Evolutionary conservation across 306 rosid genomes (phyloP).

Genomic region (Fagus crenata): DNA sequence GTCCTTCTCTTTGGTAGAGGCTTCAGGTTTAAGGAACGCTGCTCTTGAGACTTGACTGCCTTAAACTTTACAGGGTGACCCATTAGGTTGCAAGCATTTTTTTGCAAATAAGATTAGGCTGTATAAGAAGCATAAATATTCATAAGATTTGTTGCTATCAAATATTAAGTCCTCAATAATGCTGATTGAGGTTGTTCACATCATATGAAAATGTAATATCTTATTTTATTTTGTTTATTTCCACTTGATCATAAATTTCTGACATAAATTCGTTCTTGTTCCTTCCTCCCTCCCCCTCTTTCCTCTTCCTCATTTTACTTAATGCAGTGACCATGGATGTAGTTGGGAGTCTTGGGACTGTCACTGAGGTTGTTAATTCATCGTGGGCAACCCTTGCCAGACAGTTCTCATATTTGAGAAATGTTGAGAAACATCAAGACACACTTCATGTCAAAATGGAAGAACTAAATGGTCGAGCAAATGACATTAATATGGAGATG

Average conservation of each 20-base stretch:
- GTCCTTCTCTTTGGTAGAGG: not conserved
- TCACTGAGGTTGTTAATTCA: not conserved
- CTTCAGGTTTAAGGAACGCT: not conserved
- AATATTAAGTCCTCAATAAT: no score
- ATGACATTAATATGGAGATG: constrained; percentile 15
- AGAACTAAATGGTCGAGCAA: constrained; percentile 10
- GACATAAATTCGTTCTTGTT: not conserved
- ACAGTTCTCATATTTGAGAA: not conserved
- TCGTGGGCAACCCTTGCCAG: not conserved
- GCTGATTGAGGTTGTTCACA: no score
- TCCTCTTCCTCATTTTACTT: not conserved
- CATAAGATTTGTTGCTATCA: no score
- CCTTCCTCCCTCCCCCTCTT: not conserved
- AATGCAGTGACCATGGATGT: constrained; percentile 8
- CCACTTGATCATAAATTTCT: not conserved
- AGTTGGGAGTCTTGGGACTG: not conserved
- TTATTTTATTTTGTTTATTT: not conserved
- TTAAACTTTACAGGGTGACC: not conserved
- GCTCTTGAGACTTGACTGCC: not conserved
- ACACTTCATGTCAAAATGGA: constrained; percentile 1
- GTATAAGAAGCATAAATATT: not conserved
- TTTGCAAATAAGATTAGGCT: not conserved
- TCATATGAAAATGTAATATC: not conserved
- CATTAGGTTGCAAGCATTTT: not conserved
- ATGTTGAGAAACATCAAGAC: constrained; percentile 5